Evolutionary conservation across 345 rosid genomes (phyloP).

Genomic region (Turnera subulata): DNA sequence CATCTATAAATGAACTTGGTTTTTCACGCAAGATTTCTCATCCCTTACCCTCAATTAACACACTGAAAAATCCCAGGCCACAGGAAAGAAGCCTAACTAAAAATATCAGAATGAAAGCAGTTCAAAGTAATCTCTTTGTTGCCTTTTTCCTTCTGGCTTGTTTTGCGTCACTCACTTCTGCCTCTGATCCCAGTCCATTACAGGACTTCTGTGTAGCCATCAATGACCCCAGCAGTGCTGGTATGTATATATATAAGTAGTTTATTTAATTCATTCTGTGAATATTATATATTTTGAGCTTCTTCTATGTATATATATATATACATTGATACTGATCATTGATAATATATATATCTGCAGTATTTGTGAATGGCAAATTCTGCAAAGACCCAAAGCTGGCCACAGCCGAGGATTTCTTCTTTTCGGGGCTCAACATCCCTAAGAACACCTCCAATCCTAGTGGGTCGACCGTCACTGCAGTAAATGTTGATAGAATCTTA

Average conservation of each 20-base stretch:
- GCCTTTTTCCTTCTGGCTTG: too few relatives aligned
- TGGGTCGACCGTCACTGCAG: slow-evolving; percentile 6
- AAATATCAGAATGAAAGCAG: too few relatives aligned
- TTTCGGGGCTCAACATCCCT: slow-evolving; percentile 13
- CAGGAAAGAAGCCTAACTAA: too few relatives aligned
- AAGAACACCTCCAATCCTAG: background rate
- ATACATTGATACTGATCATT: too few relatives aligned
- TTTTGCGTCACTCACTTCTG: too few relatives aligned
- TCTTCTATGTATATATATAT: too few relatives aligned
- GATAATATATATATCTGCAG: too few relatives aligned
- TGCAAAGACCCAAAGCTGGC: slow-evolving; percentile 11
- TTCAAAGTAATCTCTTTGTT: too few relatives aligned
- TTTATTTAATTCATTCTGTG: background rate
- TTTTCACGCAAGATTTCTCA: too few relatives aligned
- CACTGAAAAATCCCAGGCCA: too few relatives aligned
- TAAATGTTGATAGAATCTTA: slow-evolving; percentile 2
- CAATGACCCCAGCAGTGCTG: background rate
- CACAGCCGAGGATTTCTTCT: slow-evolving; percentile 7
- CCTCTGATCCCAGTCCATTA: slow-evolving; percentile 11
- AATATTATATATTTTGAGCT: background rate
- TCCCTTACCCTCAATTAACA: too few relatives aligned
- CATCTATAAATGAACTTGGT: too few relatives aligned
- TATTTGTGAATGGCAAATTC: slow-evolving; percentile 21
- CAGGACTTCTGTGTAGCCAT: slow-evolving; percentile 17
- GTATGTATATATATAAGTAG: background rate